Evolutionary conservation across 2,329 filamentous ascomycete genomes (phyloP), one percentile per base, ranked within the genome.

Genomic region (Pseudogymnoascus pannorum): DNA sequence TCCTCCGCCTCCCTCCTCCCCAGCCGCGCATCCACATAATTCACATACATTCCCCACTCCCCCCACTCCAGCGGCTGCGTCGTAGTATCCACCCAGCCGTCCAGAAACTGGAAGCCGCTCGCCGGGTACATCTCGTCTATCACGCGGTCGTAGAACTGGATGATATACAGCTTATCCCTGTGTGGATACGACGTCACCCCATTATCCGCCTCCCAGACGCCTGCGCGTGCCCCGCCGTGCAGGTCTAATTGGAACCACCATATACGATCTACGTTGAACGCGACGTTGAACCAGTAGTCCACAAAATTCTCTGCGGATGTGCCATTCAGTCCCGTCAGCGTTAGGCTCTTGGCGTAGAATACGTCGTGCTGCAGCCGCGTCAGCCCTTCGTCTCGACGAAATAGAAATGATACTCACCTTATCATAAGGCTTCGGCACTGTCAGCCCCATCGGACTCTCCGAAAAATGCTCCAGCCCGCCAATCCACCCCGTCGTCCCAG

Each of bases 231-330:
- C 8, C 86, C 86, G 54, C 83, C 85, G n/a, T 79, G 77, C 0
- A 82, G 78, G 68, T 87, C 83, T 67, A 87, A 87, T 42, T 87
- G 85, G 61, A 86, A 73, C 68, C 82, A 81, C 83, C 85, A 87
- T 2, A 83, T 66, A 61, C 78, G 79, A 59, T 79, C 70, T 0
- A 76, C 69, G 0, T 68, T 66, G 62, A 82, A 79, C 40, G 87
- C 72, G 68, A 82, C 85, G 2, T 75, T 62, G 68, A 87, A 83
- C 2, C 87, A 66, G 0, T 75, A 69, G 14, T 77, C 73, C 42
- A 85, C 77, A 11, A 51, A 51, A 4, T 73, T 73, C 1, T 74
- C 68, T 1, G 75, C 70, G 0, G 77, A 70, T 4, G 86, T 77
- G 0, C 81, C 67, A 35, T 83, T 77, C 31, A 81, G 71, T 0